A percentile compares a stretch with the other conserved stretches of the same genome.
Conservation (phyloP, 305 asterid species). For the Plantago lanceolata region DNA sequence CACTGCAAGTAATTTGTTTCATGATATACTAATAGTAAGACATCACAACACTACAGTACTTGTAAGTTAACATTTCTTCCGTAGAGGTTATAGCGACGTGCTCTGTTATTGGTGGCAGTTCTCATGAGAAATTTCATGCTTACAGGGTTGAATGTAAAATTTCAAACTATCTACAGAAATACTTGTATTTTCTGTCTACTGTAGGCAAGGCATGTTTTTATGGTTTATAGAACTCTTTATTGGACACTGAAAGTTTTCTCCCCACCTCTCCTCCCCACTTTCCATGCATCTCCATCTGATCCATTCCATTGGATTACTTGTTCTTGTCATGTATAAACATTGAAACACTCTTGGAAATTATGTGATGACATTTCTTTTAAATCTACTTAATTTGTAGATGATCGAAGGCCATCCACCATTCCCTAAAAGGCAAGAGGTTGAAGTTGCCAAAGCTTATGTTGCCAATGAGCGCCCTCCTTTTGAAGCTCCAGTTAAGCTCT, state of each 20-base stretch:
- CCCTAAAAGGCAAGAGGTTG: constrained; percentile 47
- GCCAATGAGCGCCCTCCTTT: constrained; percentile 79
- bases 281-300: constrained; percentile 1
- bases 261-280: constrained; percentile 2
- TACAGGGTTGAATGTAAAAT: not conserved
- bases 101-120: not conserved
- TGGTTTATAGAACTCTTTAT: not conserved
- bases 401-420: constrained; percentile 77
- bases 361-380: constrained; percentile 18
- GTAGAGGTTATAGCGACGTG: not conserved
- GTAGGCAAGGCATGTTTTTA: too few species aligned
- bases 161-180: too few species aligned
- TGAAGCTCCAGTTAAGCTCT: constrained; percentile 55
- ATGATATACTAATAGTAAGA: not conserved
- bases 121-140: too few species aligned
- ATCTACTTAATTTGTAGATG: constrained; percentile 43
- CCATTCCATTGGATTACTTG: constrained; percentile 6
- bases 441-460: constrained; percentile 66
- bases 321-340: constrained; percentile 20
- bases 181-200: too few species aligned
- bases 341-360: constrained; percentile 5
- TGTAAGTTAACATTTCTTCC: not conserved
- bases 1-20: too few species aligned
- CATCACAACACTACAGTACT: not conserved
- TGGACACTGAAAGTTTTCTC: not conserved